phyloP scores from a whole-genome alignment of 2,329 filamentous ascomycete genomes.

The Celoporthe dispersa region DNA sequence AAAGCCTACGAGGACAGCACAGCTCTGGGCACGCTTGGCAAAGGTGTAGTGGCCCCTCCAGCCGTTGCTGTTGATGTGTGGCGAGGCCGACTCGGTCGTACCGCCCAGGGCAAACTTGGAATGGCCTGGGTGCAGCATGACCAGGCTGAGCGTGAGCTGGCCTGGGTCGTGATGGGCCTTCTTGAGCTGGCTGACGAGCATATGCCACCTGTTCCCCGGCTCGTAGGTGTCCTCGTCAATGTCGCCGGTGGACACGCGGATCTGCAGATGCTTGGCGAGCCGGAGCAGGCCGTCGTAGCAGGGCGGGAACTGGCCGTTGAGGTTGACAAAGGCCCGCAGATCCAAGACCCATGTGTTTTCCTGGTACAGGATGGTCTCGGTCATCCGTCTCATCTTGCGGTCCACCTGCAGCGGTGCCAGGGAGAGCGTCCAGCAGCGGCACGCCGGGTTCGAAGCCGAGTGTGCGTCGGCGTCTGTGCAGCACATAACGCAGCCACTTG shows the following conservation, averaged over 20 bases:
- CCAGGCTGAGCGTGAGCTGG: slow-evolving; percentile 5
- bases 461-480: not conserved
- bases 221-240: not conserved
- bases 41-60: not conserved
- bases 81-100: not conserved
- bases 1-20: not conserved
- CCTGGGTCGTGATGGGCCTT: not conserved
- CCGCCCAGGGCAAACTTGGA: not conserved
- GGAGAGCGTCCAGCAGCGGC: not conserved
- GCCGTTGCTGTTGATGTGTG: not conserved
- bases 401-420: not conserved
- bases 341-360: slow-evolving; percentile 3
- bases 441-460: not conserved
- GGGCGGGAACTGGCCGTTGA: not conserved
- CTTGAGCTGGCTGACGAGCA: not conserved
- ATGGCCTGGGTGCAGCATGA: not conserved
- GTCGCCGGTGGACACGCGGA: not conserved
- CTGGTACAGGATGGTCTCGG: not conserved
- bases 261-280: slow-evolving; percentile 8
- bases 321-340: not conserved
- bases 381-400: slow-evolving; percentile 6
- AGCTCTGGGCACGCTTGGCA: not conserved
- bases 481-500: not conserved
- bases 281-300: not conserved
- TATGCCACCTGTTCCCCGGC: not conserved